These are phyloP conservation scores for Reticulomyxa filosa DNA, from an alignment of 78 protist genomes.

Conservation along the genomic window DNA sequence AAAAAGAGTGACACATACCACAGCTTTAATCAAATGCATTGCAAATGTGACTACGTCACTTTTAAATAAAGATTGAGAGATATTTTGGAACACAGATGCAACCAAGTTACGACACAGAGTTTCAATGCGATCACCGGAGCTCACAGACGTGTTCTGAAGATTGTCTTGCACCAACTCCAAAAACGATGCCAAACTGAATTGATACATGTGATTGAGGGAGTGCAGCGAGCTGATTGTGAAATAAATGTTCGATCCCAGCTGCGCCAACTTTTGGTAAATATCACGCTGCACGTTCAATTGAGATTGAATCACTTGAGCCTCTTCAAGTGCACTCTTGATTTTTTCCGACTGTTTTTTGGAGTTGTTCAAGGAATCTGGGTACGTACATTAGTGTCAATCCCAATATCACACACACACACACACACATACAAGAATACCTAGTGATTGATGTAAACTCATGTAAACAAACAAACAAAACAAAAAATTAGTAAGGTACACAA, in stretches of 20 bases:
- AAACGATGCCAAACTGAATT: conserved; percentile 30
- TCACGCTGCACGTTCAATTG: conserved; percentile 44
- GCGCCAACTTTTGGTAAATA: conserved; percentile 39
- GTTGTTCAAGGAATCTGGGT: conserved; percentile 40
- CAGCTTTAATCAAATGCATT: too few relatives aligned
- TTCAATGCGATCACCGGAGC: too few relatives aligned
- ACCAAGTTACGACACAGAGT: too few relatives aligned
- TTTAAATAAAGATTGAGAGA: conserved; percentile 42
- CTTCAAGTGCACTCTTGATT: conserved; percentile 27
- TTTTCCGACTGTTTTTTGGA: conserved; percentile 22
- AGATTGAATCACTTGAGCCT: conserved; percentile 14
- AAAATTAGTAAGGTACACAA: too few relatives aligned
- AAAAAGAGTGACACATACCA: too few relatives aligned
- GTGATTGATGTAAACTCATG: too few relatives aligned
- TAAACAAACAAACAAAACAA: too few relatives aligned
- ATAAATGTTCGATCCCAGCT: conserved; percentile 23
- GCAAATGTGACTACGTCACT: conserved; percentile 34
- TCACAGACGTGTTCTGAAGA: too few relatives aligned
- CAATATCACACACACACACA: too few relatives aligned
- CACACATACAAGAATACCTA: too few relatives aligned
- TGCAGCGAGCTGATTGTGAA: conserved; percentile 28
- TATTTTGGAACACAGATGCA: conserved; percentile 8
- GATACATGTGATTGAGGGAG: conserved; percentile 49
- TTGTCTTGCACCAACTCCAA: not conserved
- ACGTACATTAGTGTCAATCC: too few relatives aligned